Percentiles rank a stretch among this genome's conserved stretches.
Conservation (phyloP, 2,329 filamentous ascomycete genomes). For the Basipetospora chlamydospora region DNA sequence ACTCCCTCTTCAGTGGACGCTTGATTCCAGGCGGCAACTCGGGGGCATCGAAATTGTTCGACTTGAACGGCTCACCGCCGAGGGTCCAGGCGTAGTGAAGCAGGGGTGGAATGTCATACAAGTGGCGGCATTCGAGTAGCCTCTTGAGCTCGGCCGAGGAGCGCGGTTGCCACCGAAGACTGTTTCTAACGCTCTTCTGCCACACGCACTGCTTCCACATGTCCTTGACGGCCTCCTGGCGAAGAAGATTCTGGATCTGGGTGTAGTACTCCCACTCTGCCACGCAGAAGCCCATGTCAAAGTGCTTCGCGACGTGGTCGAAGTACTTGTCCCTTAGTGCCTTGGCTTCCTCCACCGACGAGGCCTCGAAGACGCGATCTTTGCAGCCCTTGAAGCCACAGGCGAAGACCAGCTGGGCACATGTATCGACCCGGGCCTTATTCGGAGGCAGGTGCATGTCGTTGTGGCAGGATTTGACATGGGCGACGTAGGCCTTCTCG, state of each 20-base stretch:
- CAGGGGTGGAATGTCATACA: slow-evolving; percentile 25
- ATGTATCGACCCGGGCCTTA: slow-evolving; percentile 24
- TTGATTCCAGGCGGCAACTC: slow-evolving; percentile 7
- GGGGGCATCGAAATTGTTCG: slow-evolving; percentile 11
- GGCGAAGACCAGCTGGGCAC: slow-evolving; percentile 28
- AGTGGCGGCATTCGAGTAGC: slow-evolving; percentile 28
- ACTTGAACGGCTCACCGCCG: slow-evolving; percentile 24
- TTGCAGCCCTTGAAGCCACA: slow-evolving; percentile 28
- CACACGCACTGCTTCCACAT: slow-evolving; percentile 31
- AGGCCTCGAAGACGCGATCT: slow-evolving; percentile 26
- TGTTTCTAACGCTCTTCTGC: slow-evolving; percentile 27
- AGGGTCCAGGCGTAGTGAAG: slow-evolving; percentile 28
- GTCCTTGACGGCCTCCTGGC: slow-evolving; percentile 26
- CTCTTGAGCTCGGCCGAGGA: slow-evolving; percentile 28
- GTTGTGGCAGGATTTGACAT: slow-evolving; percentile 27
- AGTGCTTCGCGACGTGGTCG: slow-evolving; percentile 31
- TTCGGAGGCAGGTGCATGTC: slow-evolving; percentile 26
- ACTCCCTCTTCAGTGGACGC: slow-evolving; percentile 10
- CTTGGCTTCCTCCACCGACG: slow-evolving; percentile 20
- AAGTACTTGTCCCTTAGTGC: slow-evolving; percentile 27
- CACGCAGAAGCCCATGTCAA: slow-evolving; percentile 26
- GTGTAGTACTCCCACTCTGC: slow-evolving; percentile 28
- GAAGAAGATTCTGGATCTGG: slow-evolving; percentile 28
- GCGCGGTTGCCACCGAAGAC: slow-evolving; percentile 24
- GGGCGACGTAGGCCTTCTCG: slow-evolving; percentile 28